These are phyloP conservation scores for Basidiobolus meristosporus DNA, from an alignment of 371 early-diverging fungal species.

Conservation along the genomic window DNA sequence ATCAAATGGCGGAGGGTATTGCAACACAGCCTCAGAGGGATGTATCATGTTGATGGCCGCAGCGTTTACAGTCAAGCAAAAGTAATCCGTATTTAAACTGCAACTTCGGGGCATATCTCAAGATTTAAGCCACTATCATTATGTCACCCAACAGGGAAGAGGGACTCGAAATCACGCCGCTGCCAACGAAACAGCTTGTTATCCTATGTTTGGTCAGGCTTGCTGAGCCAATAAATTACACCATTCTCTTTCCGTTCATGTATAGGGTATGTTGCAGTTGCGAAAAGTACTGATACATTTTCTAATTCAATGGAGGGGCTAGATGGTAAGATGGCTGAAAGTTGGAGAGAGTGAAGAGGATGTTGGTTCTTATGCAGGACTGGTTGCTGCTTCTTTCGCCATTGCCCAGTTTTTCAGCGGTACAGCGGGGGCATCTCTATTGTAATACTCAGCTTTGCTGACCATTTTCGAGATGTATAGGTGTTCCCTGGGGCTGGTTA, in stretches of 20 bases:
- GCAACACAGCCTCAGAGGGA: too few species aligned
- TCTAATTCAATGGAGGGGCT: background rate
- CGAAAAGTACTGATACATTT: background rate
- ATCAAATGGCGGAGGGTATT: too few species aligned
- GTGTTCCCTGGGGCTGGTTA: constrained; percentile 25
- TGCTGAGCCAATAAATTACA: constrained; percentile 31
- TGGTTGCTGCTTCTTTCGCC: constrained; percentile 37
- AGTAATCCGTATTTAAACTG: too few species aligned
- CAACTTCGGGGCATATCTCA: too few species aligned
- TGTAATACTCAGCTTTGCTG: constrained; percentile 22
- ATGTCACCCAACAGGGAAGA: too few species aligned
- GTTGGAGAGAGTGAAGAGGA: constrained; percentile 23
- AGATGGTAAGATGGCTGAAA: constrained; percentile 34
- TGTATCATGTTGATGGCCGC: too few species aligned
- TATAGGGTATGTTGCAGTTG: constrained; percentile 21
- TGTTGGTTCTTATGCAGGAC: constrained; percentile 39
- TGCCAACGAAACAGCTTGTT: constrained; percentile 27
- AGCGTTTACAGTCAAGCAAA: too few species aligned
- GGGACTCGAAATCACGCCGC: constrained; percentile 16
- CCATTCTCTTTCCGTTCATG: constrained; percentile 36
- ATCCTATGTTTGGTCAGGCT: constrained; percentile 19
- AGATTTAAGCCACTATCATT: too few species aligned
- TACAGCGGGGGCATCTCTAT: constrained; percentile 4
- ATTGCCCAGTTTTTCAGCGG: constrained; percentile 32
- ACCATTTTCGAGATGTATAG: constrained; percentile 6